Evolutionary conservation across 2,329 filamentous ascomycete species (phyloP).

Genomic region (Pseudocercospora macadamiae): DNA sequence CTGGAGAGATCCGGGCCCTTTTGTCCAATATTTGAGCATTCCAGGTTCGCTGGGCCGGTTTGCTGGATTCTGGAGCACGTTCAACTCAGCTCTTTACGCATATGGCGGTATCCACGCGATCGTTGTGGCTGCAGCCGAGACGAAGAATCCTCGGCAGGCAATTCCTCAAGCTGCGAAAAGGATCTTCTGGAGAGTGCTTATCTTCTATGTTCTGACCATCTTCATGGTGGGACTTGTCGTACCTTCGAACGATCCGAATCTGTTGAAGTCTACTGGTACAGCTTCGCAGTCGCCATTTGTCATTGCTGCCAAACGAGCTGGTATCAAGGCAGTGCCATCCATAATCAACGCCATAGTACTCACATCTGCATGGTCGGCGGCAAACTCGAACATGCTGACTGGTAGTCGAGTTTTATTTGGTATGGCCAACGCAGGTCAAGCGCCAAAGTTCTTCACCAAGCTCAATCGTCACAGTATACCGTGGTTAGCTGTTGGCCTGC

Average conservation of each 20-base stretch:
- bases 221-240: conserved; percentile 35
- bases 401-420: conserved; percentile 25
- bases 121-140: conserved; percentile 58
- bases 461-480: conserved; percentile 26
- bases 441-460: conserved; percentile 49
- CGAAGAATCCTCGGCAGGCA: conserved; percentile 53
- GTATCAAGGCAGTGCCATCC: conserved; percentile 61
- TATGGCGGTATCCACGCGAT: conserved; percentile 66
- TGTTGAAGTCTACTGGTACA: conserved; percentile 36
- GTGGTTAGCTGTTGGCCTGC: conserved; percentile 20
- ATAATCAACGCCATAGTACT: conserved; percentile 70
- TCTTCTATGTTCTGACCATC: conserved; percentile 29
- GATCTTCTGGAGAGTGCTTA: conserved; percentile 38
- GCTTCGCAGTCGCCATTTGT: conserved; percentile 62
- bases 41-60: conserved; percentile 22
- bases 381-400: conserved; percentile 49
- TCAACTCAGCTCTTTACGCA: conserved; percentile 38
- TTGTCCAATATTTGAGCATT: conserved; percentile 24
- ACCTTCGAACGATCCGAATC: conserved; percentile 31
- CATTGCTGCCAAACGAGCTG: conserved; percentile 63
- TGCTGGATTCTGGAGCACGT: conserved; percentile 22
- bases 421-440: conserved; percentile 44
- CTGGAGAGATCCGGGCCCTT: conserved; percentile 26
- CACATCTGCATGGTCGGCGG: conserved; percentile 61
- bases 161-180: conserved; percentile 36